Evolutionary conservation across 345 rosid genomes (phyloP).

Genomic region (Aquilaria yunnanensis): DNA sequence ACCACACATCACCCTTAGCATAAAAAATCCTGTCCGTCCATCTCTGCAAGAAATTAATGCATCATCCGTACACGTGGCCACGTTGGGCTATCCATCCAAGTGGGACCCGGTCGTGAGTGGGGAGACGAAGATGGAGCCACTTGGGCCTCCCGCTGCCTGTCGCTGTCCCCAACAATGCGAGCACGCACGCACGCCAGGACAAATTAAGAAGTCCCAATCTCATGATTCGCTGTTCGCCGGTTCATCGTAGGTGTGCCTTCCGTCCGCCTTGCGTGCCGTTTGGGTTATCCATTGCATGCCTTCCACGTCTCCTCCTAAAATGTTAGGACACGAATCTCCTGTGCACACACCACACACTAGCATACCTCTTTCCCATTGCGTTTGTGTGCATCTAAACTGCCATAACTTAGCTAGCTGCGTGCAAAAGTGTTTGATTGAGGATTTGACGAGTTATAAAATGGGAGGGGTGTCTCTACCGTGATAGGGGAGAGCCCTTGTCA

Average conservation of each 20-base stretch:
- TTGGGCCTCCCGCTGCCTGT: slow-evolving; percentile 17
- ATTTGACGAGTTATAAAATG: no score
- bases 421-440: no score
- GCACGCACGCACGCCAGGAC: slow-evolving; percentile 13
- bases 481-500: no score
- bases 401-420: no score
- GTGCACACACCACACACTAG: neutral
- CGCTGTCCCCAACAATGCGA: slow-evolving; percentile 16
- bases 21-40: slow-evolving; percentile 12
- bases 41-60: slow-evolving; percentile 1
- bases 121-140: neutral
- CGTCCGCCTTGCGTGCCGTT: neutral
- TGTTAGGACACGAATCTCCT: neutral
- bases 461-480: no score
- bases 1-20: neutral
- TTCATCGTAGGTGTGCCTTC: neutral
- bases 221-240: slow-evolving; percentile 7
- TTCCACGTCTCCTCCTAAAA: slow-evolving; percentile 1
- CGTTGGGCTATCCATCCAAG: slow-evolving; percentile 10
- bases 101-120: slow-evolving; percentile 16
- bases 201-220: slow-evolving; percentile 20
- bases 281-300: neutral
- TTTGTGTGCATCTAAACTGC: neutral
- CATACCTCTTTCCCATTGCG: neutral
- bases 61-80: slow-evolving; percentile 27